Conservation (phyloP, 1,284 basidiomycete species). For the Austropuccinia psidii region DNA sequence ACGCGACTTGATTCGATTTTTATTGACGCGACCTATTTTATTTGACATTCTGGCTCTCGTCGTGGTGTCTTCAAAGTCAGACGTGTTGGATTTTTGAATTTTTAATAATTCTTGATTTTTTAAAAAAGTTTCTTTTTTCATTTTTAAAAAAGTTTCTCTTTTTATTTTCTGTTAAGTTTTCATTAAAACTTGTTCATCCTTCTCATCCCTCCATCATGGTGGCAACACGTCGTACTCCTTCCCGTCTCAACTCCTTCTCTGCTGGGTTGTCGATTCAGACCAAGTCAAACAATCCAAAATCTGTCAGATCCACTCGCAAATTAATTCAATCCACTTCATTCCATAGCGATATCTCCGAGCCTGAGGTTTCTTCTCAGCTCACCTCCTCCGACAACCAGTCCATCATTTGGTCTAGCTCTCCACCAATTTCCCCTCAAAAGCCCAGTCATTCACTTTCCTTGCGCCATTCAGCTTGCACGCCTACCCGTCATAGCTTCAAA, state of each 20-base stretch:
- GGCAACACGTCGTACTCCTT: constrained; percentile 24
- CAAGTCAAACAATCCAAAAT: not conserved
- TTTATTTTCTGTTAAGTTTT: no score
- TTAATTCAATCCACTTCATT: not conserved
- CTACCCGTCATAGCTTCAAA: no score
- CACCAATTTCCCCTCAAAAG: not conserved
- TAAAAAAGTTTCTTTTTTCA: no score
- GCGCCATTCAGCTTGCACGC: not conserved
- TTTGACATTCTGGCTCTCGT: no score
- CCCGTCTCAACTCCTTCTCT: constrained; percentile 2
- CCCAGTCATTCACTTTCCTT: no score
- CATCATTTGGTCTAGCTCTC: constrained; percentile 12
- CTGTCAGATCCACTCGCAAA: constrained; percentile 2
- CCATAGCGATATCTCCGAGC: constrained; percentile 14
- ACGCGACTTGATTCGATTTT: no score
- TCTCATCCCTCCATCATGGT: constrained; percentile 9
- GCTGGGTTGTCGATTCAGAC: not conserved
- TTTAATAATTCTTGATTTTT: no score
- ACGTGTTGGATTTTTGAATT: no score
- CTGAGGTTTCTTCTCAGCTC: constrained; percentile 5
- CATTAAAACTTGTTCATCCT: no score
- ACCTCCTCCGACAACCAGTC: constrained; percentile 1
- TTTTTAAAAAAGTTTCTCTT: no score
- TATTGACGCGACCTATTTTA: no score
- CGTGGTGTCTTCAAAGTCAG: no score